Base-by-base conservation (phyloP, 1,284 basidiomycete genomes). In the Coniferiporia weirii region DNA sequence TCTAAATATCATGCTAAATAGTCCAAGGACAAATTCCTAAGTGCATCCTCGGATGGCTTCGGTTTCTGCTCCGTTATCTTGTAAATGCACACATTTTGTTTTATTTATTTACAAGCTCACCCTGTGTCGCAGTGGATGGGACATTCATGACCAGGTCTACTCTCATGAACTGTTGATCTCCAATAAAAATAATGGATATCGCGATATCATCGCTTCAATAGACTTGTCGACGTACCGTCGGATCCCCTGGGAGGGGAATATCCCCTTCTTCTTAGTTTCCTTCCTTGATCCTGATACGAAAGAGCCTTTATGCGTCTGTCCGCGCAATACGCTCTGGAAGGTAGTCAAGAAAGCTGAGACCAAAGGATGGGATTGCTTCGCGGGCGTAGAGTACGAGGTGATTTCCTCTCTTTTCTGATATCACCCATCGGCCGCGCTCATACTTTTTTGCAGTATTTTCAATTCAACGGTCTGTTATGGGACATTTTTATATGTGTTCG, bases 41-140 rank as follows among this genome's bases (percentile, higher is more conserved):
- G 87, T 52, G 87, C 81, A n/a, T 84, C 87, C 60, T 82, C 85
- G 2, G 83, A 89, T 60, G 92, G 93, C 0, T 95, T 96, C 70
- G 92, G 92, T 3, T 97, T 96, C 76, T 95, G 92, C 73, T 91
- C 89, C 64, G 92, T 96, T 54, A 83, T 96, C 54, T 97, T 91
- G 89, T 89, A 61, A 67, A 83, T 71, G 8, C 59, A 38, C 53
- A 52, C 52, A 49, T 13, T 52, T 45, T 54, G 13, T 52, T 56
- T 48, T 51, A 32, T 32, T 27, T 45, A 40, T 10, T 40, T 10
- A 15, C 12, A 15, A 15, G 15, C 15, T 15, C 15, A 10, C 8
- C 12, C 9, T 38, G 6, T 38, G 15, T 15, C 15, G 36, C 64
- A 91, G 90, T 64, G 90, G 89, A 57, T 92, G 90, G 92, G 92